These are phyloP conservation scores for Penicillium macrosclerotiorum DNA, from an alignment of 495 filamentous ascomycete species.

Conservation along the genomic window DNA sequence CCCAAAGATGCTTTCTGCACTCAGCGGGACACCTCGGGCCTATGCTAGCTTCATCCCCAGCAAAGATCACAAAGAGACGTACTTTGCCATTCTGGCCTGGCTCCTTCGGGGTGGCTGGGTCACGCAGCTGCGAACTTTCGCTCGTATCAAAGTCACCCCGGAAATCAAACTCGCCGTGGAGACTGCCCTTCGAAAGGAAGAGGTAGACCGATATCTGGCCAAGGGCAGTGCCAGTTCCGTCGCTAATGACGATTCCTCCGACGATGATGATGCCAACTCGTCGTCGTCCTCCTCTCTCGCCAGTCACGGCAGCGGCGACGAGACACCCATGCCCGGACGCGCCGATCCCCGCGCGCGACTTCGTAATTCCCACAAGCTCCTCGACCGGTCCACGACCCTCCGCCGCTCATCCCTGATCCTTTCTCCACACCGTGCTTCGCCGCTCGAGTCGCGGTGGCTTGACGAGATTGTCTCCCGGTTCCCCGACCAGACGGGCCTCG, in stretches of 20 bases:
- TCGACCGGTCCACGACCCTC: constrained; percentile 39
- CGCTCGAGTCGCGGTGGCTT: constrained; percentile 68
- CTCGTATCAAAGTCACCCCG: constrained; percentile 63
- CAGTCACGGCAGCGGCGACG: constrained; percentile 40
- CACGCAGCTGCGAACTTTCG: constrained; percentile 84
- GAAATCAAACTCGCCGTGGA: constrained; percentile 51
- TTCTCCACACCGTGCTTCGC: constrained; percentile 53
- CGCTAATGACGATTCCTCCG: constrained; percentile 16
- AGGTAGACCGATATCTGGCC: constrained; percentile 42
- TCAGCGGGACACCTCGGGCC: constrained; percentile 73
- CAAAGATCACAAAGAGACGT: constrained; percentile 81
- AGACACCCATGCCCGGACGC: constrained; percentile 36
- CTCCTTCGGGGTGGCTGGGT: constrained; percentile 90
- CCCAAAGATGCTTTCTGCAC: constrained; percentile 75
- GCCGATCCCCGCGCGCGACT: constrained; percentile 25
- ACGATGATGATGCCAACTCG: constrained; percentile 29
- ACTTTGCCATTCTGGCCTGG: constrained; percentile 90
- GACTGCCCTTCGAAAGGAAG: constrained; percentile 40
- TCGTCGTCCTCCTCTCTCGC: constrained; percentile 44
- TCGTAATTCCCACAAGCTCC: constrained; percentile 35
- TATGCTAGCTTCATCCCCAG: constrained; percentile 82
- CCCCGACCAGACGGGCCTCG: constrained; percentile 29
- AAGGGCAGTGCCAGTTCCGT: constrained; percentile 22
- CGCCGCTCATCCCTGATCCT: constrained; percentile 47
- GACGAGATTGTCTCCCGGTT: constrained; percentile 66